These are phyloP conservation scores for Psidium friedrichsthalianum DNA, from an alignment of 345 rosid species.

Conservation along the genomic window DNA sequence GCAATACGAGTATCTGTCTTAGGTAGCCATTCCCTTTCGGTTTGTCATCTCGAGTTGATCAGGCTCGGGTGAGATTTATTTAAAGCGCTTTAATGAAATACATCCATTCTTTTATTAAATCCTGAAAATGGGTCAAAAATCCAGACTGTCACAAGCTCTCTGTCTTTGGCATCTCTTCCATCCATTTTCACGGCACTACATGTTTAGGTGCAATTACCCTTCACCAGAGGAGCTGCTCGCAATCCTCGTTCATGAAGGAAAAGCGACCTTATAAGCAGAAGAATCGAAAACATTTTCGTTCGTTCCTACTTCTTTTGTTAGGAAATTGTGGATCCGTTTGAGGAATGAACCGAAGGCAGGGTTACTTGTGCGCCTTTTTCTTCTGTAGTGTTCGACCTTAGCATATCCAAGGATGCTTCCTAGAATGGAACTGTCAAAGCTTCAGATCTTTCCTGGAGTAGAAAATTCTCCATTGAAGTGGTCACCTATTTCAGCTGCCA, in stretches of 20 bases:
- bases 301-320: neutral
- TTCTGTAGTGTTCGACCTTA: neutral
- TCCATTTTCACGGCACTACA: too few species aligned
- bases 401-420: neutral
- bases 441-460: neutral
- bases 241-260: neutral
- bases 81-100: too few species aligned
- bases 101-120: too few species aligned
- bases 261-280: constrained; percentile 21
- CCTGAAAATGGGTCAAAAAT: too few species aligned
- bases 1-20: too few species aligned
- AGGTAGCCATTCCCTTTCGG: too few species aligned
- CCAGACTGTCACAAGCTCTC: too few species aligned
- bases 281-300: constrained; percentile 7
- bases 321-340: neutral
- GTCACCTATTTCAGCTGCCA: neutral
- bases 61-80: too few species aligned
- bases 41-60: too few species aligned
- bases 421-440: neutral
- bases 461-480: neutral
- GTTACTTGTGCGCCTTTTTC: neutral
- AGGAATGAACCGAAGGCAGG: neutral
- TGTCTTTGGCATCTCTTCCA: too few species aligned
- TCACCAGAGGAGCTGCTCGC: neutral
- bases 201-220: neutral